Percentiles rank a stretch among this genome's conserved stretches.
phyloP scores from a whole-genome alignment of 805 yeast genomes.

The Lipomyces yamanashiensis region DNA sequence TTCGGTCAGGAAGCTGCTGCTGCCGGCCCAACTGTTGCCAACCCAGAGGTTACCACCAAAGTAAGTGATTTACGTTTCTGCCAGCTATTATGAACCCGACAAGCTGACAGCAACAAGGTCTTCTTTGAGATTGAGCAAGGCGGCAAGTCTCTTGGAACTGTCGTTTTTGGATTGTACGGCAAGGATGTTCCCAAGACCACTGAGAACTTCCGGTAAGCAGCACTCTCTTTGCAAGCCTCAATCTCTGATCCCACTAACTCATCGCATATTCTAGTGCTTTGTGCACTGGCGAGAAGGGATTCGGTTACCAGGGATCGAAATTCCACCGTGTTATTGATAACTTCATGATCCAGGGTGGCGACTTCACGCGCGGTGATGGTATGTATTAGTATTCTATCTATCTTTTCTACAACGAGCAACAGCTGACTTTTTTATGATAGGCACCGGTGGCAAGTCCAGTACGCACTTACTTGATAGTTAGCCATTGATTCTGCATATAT shows the following conservation, averaged over 20 bases:
- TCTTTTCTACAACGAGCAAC: not conserved
- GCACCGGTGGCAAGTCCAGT: conserved; percentile 65
- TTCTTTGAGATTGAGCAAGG: conserved; percentile 86
- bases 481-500: conserved; percentile 37
- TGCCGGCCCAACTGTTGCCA: conserved; percentile 17
- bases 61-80: conserved; percentile 1
- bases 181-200: conserved; percentile 85
- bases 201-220: conserved; percentile 69
- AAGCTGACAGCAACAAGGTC: conserved; percentile 50
- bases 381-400: not conserved
- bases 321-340: conserved; percentile 73
- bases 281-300: conserved; percentile 73
- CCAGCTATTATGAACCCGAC: not conserved
- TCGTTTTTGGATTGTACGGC: conserved; percentile 87
- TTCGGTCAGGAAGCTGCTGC: conserved; percentile 25
- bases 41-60: conserved; percentile 46
- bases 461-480: not conserved
- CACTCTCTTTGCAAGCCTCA: not conserved
- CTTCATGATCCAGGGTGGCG: conserved; percentile 90
- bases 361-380: conserved; percentile 58
- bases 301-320: conserved; percentile 66
- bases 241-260: conserved; percentile 43
- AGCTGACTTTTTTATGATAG: conserved; percentile 41
- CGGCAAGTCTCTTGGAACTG: conserved; percentile 74
- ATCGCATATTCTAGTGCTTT: conserved; percentile 62